phyloP scores from a whole-genome alignment of 1,139 yeast genomes.

The Geotrichum carabidarum region DNA sequence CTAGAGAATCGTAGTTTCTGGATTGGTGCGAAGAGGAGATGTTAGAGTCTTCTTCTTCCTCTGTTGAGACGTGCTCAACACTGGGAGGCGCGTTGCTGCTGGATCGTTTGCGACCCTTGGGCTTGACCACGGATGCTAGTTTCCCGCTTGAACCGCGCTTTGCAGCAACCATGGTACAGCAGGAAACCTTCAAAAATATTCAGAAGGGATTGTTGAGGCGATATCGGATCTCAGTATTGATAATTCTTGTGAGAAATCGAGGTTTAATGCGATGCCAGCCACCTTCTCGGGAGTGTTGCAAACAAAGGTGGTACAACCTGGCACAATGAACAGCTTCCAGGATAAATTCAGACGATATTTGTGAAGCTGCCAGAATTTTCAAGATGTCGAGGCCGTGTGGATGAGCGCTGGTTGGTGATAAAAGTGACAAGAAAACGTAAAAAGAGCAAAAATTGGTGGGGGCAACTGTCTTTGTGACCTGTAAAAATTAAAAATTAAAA shows the following conservation, averaged over 20 bases:
- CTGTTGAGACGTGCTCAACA: neutral
- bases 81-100: neutral
- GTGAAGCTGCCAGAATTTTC: too few species aligned
- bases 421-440: neutral
- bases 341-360: too few species aligned
- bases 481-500: neutral
- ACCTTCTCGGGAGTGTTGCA: neutral
- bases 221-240: neutral
- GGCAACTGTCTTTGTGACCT: slow-evolving; percentile 8
- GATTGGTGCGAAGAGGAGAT: too few species aligned
- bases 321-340: too few species aligned
- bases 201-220: neutral
- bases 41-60: too few species aligned
- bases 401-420: neutral
- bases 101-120: neutral
- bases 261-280: neutral
- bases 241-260: neutral
- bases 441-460: slow-evolving; percentile 2
- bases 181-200: neutral
- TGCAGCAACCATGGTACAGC: slow-evolving; percentile 5
- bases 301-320: neutral
- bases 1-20: too few species aligned
- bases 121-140: neutral
- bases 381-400: too few species aligned
- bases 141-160: slow-evolving; percentile 3